Conservation (phyloP, 257 asterid species). For the Buddleja alternifolia region DNA sequence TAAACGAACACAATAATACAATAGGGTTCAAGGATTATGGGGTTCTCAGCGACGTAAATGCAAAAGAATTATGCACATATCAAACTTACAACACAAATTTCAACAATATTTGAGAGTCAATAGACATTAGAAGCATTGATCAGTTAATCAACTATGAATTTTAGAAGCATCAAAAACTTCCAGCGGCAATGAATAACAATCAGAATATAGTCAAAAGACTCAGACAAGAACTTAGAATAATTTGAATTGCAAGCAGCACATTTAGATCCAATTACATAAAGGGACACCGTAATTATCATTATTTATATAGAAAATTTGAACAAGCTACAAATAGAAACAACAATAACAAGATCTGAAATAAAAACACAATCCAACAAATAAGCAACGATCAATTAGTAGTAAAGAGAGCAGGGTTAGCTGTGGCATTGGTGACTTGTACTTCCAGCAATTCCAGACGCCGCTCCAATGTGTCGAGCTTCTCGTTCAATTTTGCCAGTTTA, state of each 20-base stretch:
- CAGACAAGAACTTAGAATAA: background rate
- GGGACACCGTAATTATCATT: background rate
- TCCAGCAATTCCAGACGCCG: slow-evolving; percentile 68
- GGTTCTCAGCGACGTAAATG: too few species aligned
- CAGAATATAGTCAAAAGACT: background rate
- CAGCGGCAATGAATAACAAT: background rate
- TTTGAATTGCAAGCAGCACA: background rate
- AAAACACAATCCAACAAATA: background rate
- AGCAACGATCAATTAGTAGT: slow-evolving; percentile 41
- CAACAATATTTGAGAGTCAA: background rate
- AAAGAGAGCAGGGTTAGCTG: slow-evolving; percentile 83
- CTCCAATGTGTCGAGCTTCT: slow-evolving; percentile 68
- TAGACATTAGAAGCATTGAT: background rate
- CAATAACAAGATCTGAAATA: slow-evolving; percentile 18
- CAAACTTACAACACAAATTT: too few species aligned
- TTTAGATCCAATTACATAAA: slow-evolving; percentile 21
- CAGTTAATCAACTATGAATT: background rate
- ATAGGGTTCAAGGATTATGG: too few species aligned
- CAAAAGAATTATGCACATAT: too few species aligned
- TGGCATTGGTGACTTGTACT: slow-evolving; percentile 88
- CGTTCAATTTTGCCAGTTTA: slow-evolving; percentile 61
- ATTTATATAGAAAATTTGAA: slow-evolving; percentile 13
- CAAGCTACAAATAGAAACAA: slow-evolving; percentile 6
- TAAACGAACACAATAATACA: too few species aligned
- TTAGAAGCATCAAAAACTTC: background rate